A percentile compares a stretch with the other conserved stretches of the same genome.
phyloP scores from a whole-genome alignment of 495 filamentous ascomycete genomes.

The Polyplosphaeria fusca region DNA sequence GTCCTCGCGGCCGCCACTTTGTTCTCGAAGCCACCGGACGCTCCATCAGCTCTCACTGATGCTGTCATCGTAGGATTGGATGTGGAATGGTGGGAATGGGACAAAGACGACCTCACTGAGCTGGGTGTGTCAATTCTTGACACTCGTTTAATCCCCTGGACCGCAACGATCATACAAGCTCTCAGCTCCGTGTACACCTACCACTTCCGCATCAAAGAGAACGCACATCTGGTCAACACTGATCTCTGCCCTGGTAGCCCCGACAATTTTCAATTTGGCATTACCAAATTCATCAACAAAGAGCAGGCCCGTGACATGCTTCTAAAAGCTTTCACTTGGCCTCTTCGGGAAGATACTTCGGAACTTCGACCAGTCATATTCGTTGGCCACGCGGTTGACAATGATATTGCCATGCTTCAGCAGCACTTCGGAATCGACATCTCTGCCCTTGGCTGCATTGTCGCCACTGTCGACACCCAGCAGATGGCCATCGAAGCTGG shows the following conservation, averaged over 20 bases:
- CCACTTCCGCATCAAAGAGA: constrained; percentile 5
- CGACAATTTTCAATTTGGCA: constrained; percentile 11
- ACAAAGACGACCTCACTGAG: constrained; percentile 6
- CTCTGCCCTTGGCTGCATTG: background rate
- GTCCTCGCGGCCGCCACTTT: no score
- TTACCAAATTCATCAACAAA: constrained; percentile 5
- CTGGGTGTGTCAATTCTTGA: constrained; percentile 5
- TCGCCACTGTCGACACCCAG: constrained; percentile 9
- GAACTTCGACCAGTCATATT: constrained; percentile 10
- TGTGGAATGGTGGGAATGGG: constrained; percentile 5
- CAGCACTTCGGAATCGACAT: constrained; percentile 2
- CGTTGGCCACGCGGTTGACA: constrained; percentile 6
- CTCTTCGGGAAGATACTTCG: background rate
- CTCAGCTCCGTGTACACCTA: background rate
- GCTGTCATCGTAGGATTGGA: constrained; percentile 6
- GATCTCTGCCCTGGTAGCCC: background rate
- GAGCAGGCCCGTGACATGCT: constrained; percentile 4
- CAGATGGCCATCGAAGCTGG: constrained; percentile 2
- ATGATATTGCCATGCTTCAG: background rate
- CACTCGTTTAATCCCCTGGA: background rate
- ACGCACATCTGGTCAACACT: constrained; percentile 14
- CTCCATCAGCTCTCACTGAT: background rate
- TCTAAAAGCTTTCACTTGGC: constrained; percentile 1
- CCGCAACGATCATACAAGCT: background rate
- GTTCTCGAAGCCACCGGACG: no score